Evolutionary conservation across 805 yeast genomes (phyloP), one percentile per base, ranked within the genome.

Genomic region (Candida khao-thaluensis): DNA sequence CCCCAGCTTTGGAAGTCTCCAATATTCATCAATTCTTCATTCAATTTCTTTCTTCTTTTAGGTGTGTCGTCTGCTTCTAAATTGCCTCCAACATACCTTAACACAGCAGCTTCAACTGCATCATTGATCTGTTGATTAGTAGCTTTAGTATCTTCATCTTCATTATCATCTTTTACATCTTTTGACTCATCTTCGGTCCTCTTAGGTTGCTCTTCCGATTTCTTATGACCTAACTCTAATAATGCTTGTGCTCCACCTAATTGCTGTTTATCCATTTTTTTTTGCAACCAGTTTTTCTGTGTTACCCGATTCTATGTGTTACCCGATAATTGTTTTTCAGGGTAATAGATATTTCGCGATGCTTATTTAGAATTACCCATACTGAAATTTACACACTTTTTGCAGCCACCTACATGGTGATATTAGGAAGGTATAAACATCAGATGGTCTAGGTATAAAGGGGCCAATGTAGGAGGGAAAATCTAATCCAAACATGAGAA

Each of bases 31-130:
- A 74, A 79, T 10, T 65, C 66, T 10, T 45, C 42, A 17, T 40
- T 45, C 23, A 51, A 49, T 28, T 69, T 50, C 30, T 35, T 38
- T 23, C 38, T 40, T 44, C 63, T 65, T 23, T 48, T 51, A 21
- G 40, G 45, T 9, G 39, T 31, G 5, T 35, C 27, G 8, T 44
- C 50, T n/a, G 45, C 51, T 35, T 62, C 77, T 29, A 82, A 58
- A 1, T 81, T 74, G 5, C 82, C 84, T 14, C 84, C 87, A 10
- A 83, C 91, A 49, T 77, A 76, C 40, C 76, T 72, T 77, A 84
- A 71, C 12, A 85, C 89, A 0, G 89, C 93, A 12, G 85, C 93
- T 51, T 83, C 93, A 2, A 83, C 93, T 10, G 77, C 79, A 41
- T 69, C 74, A 35, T 63, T 69, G 22, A 69, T 53, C 48, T 65